Percentiles rank a stretch among this genome's conserved stretches.
phyloP scores from a whole-genome alignment of 441 rosid species.

The Bruguiera hainesii region DNA sequence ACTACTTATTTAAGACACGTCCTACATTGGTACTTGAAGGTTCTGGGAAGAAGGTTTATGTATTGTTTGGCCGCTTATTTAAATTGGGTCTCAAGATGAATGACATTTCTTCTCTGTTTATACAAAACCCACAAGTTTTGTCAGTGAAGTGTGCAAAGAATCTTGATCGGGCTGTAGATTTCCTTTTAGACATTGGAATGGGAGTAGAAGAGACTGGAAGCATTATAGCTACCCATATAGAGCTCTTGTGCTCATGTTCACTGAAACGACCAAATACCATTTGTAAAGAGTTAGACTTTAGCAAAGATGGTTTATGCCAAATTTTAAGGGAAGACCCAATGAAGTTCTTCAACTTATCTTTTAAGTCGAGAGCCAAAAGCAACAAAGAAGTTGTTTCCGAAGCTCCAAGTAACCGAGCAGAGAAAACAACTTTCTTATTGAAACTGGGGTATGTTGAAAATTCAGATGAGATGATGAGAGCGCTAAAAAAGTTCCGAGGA shows the following conservation, averaged over 20 bases:
- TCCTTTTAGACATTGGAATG: constrained; percentile 55
- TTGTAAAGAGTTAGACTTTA: constrained; percentile 38
- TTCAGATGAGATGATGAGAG: constrained; percentile 77
- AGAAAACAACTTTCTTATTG: constrained; percentile 57
- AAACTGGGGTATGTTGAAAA: constrained; percentile 68
- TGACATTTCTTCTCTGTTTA: constrained; percentile 42
- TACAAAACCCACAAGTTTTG: constrained; percentile 51
- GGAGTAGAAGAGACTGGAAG: constrained; percentile 37
- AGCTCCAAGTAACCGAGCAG: constrained; percentile 34
- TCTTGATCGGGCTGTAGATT: constrained; percentile 41
- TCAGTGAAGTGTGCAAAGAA: constrained; percentile 43
- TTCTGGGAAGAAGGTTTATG: constrained; percentile 55
- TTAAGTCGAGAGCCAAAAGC: constrained; percentile 27
- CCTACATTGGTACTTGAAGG: constrained; percentile 58
- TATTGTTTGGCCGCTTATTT: constrained; percentile 54
- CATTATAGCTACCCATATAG: constrained; percentile 33
- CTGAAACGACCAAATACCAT: constrained; percentile 53
- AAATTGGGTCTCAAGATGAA: constrained; percentile 54
- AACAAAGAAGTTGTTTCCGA: not conserved
- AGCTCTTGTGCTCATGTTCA: constrained; percentile 45
- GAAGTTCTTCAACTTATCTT: constrained; percentile 53
- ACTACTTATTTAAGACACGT: constrained; percentile 38
- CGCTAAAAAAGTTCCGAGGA: constrained; percentile 66
- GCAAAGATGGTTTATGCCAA: constrained; percentile 38
- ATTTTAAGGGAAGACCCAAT: constrained; percentile 54